Base-by-base conservation (phyloP, 106 monocot genomes). In the Allium sativum region DNA sequence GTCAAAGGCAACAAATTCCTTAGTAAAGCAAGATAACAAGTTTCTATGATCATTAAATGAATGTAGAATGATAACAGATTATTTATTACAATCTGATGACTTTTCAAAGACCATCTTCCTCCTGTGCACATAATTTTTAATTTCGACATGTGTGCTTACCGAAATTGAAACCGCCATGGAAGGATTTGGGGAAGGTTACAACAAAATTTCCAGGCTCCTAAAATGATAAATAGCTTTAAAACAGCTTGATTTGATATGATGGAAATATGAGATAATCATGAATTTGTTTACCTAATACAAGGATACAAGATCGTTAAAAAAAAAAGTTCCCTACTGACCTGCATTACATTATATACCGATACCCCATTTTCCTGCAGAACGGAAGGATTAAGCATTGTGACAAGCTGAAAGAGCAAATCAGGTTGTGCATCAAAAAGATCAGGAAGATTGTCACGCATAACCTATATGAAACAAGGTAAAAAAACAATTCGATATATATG, bases 121-220 rank as follows among this genome's bases (percentile, higher is more conserved):
- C 31, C 31, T 31, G 0, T 31, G 31, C 31, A 5, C 5, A 5
- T 31, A 31, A 31, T 31, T 31, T 0, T 31, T 40, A 42, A 52
- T 42, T 44, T 19, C 46, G 8, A 15, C 40, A 56, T 60, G 19
- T 41, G 54, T 54, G 68, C 74, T 59, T 76, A 91, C 91, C 91
- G 64, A 83, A 73, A 73, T 91, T 91, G 70, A 92, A 92, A 63
- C 92, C 87, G 21, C 78, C 87, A 79, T 87, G 87, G 59, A 68
- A 92, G 14, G 92, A 87, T 52, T 81, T 87, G 15, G 87, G 92
- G 58, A 87, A 87, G 21, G 87, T 92, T 65, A 87, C 72, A 55
- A 87, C 86, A 78, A 91, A 91, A 78, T 82, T 90, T 55, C 90
- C 82, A 74, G 86, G 82, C 68, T 91, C 91, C 83, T 92, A 76